Evolutionary conservation across 345 rosid genomes (phyloP), one percentile per base, ranked within the genome.

Genomic region (Citrus sinensis): DNA sequence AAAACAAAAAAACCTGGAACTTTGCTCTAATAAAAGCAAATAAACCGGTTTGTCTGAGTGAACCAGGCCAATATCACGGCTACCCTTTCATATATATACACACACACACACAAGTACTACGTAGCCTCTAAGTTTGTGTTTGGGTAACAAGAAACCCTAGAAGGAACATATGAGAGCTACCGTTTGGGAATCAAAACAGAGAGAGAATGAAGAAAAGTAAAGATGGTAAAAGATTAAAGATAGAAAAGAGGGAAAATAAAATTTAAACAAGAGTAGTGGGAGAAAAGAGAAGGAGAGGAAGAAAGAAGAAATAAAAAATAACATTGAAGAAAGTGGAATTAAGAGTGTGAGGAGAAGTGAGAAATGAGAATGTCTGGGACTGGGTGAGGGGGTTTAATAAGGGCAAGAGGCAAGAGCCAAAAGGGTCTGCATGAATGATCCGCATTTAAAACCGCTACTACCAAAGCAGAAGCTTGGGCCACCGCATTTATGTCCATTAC

Each of bases 31-130:
- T 9, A 39, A 40, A 67, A 25, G 29, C 17, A n/a, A 17, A 3
- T 27, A 17, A 37, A 2, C 1, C 2, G 20, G 25, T 73, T 56
- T 39, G 82, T 91, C 96, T 93, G 98, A 93, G 86, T 92, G 98
- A 93, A 89, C 96, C 96, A 85, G 92, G 96, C 94, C 98, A 93
- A 93, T 89, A 93, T 89, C 98, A 86, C 82, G 88, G 86, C 80
- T 74, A 85, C 90, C 79, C 46, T 83, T 70, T 83, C 86, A 83
- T 81, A 56, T 70, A 14, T 7, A 37, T 37, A 6, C 6, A 32
- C 32, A 13, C 27, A 25, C 39, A 30, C 32, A 22, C 37, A 67
- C 10, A 22, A 17, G 24, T 9, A 29, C n/a, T 29, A 20, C 32
- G 22, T 35, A 29, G 17, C 54, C 8, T 19, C 42, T 27, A 9